Percentiles rank a stretch among this genome's conserved stretches.
Evolutionary conservation across 2,329 filamentous ascomycete species (phyloP).

Genomic region (Fusarium chlamydosporum): DNA sequence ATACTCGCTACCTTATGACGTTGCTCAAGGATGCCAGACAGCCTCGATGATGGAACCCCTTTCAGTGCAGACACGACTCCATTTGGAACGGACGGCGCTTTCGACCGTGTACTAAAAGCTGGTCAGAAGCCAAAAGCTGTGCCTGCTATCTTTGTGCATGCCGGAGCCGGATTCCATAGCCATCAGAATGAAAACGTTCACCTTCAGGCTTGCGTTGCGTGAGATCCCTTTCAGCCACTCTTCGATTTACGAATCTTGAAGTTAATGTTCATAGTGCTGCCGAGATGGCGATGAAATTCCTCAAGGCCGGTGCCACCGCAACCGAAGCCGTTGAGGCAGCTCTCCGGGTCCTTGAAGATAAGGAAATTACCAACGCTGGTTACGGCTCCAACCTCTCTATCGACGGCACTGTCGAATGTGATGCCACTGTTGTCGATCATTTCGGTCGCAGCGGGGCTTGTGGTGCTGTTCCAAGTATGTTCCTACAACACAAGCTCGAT

Average conservation of each 20-base stretch:
- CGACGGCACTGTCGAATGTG: conserved; percentile 92
- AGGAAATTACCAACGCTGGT: conserved; percentile 95
- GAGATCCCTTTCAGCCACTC: conserved; percentile 56
- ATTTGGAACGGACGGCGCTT: conserved; percentile 59
- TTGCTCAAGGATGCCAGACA: conserved; percentile 52
- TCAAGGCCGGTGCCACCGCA: conserved; percentile 83
- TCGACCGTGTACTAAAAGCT: conserved; percentile 58
- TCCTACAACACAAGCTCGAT: neutral
- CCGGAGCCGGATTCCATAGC: conserved; percentile 95
- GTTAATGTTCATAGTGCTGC: conserved; percentile 74
- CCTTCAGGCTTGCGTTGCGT: conserved; percentile 90
- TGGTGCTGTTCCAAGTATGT: conserved; percentile 89
- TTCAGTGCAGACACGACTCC: conserved; percentile 65
- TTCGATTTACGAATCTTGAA: neutral
- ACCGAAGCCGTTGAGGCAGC: conserved; percentile 92
- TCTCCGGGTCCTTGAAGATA: conserved; percentile 88
- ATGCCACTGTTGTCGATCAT: conserved; percentile 94
- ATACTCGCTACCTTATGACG: conserved; percentile 44
- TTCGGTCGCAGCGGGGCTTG: conserved; percentile 91
- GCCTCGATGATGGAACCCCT: conserved; percentile 49
- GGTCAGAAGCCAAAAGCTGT: conserved; percentile 57
- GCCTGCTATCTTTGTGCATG: conserved; percentile 92
- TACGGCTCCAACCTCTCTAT: conserved; percentile 95
- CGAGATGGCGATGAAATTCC: conserved; percentile 83
- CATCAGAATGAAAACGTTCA: conserved; percentile 86